These are phyloP conservation scores for Melocanna baccifera DNA, from an alignment of 176 grass and related monocot genomes.

Conservation along the genomic window DNA sequence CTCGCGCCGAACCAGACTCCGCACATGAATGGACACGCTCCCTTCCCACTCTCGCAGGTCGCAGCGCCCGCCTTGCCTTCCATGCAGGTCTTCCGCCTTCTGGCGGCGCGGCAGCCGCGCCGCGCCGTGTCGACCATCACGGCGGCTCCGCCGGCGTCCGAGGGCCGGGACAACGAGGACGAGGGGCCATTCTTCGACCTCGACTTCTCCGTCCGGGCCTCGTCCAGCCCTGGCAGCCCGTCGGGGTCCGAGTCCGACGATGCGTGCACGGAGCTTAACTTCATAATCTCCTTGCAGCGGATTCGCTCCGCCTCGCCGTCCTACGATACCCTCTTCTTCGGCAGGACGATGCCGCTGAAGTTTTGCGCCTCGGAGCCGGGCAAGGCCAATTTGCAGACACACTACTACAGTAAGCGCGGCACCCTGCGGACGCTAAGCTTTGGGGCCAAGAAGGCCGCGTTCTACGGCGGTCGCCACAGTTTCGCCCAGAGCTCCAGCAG, in stretches of 20 bases:
- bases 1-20: too few relatives aligned
- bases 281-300: conserved; percentile 42
- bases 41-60: background rate
- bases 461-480: conserved; percentile 36
- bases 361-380: conserved; percentile 23
- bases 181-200: conserved; percentile 72
- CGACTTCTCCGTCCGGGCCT: conserved; percentile 45
- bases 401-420: background rate
- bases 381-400: background rate
- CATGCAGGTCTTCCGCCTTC: conserved; percentile 38
- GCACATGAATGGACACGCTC: background rate
- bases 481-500: conserved; percentile 36
- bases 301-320: conserved; percentile 35
- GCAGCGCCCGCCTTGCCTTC: background rate
- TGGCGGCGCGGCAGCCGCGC: conserved; percentile 30
- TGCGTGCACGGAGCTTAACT: conserved; percentile 28
- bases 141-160: background rate
- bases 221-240: conserved; percentile 30
- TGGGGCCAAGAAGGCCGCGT: conserved; percentile 38
- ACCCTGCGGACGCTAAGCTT: conserved; percentile 47
- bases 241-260: conserved; percentile 30
- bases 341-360: background rate
- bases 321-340: conserved; percentile 37
- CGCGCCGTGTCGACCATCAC: background rate
- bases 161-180: background rate